A percentile compares a stretch with the other conserved stretches of the same genome.
phyloP scores from a whole-genome alignment of 1,284 basidiomycete genomes.

The Trichosporon asahii region DNA sequence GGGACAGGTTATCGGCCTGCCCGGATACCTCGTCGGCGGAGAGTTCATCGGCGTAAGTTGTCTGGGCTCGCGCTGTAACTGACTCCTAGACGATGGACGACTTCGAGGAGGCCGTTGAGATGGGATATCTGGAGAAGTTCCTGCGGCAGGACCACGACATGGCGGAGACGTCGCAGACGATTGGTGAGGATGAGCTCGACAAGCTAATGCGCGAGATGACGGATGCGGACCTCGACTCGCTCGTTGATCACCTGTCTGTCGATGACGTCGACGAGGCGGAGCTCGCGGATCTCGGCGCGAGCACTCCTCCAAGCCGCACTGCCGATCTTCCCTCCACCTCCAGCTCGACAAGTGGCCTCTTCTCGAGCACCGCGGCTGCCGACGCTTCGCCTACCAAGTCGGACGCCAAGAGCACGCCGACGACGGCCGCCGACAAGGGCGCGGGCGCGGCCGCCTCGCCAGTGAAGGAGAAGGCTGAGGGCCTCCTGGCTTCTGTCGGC shows the following conservation, averaged over 20 bases:
- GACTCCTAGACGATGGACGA: constrained; percentile 48
- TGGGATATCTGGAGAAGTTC: constrained; percentile 36
- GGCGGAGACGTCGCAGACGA: constrained; percentile 27
- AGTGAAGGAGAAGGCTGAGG: neutral
- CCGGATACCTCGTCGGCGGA: constrained; percentile 48
- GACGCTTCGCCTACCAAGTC: neutral
- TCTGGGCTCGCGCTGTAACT: neutral
- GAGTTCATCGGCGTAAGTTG: constrained; percentile 49
- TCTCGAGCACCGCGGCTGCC: neutral
- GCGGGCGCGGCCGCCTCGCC: neutral
- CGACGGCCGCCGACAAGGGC: neutral
- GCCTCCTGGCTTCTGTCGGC: neutral
- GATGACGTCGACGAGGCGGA: constrained; percentile 11
- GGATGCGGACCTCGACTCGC: constrained; percentile 41
- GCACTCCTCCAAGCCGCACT: neutral
- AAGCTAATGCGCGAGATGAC: constrained; percentile 47
- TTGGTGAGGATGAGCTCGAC: constrained; percentile 47
- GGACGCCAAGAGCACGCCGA: neutral
- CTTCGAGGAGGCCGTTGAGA: constrained; percentile 49
- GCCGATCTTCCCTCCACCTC: neutral
- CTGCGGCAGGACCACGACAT: constrained; percentile 45
- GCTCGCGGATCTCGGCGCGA: neutral
- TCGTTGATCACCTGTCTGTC: constrained; percentile 40
- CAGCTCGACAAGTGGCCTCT: neutral
- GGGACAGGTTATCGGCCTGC: constrained; percentile 44